phyloP scores from a whole-genome alignment of 192 early-diverging fungal species.

The Podochytrium sp. region DNA sequence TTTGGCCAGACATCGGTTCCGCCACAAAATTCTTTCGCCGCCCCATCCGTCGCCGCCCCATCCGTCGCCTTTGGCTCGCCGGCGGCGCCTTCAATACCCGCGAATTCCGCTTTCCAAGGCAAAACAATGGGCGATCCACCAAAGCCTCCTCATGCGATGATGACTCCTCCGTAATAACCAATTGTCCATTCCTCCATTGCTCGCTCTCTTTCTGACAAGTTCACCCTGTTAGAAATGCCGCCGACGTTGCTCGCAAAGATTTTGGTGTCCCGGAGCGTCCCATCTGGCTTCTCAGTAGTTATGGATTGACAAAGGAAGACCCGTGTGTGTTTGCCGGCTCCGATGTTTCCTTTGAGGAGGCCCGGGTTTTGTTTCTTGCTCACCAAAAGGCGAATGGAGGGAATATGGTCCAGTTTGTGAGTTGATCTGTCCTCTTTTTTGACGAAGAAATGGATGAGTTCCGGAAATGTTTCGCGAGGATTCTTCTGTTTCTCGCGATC shows the following conservation, averaged over 20 bases:
- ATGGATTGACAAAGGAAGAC: constrained; percentile 21
- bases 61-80: background rate
- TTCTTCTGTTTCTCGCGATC: too few relatives aligned
- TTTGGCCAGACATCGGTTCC: background rate
- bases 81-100: background rate
- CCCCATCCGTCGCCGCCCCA: background rate
- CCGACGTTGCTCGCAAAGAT: constrained; percentile 5
- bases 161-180: background rate
- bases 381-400: background rate
- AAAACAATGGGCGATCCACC: background rate
- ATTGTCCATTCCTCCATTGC: background rate
- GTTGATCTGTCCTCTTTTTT: too few relatives aligned
- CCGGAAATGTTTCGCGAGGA: too few relatives aligned
- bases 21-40: background rate
- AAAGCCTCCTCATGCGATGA: background rate
- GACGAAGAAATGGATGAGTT: too few relatives aligned
- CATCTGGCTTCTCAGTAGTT: constrained; percentile 3
- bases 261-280: constrained; percentile 3
- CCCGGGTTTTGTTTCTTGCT: constrained; percentile 1
- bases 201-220: background rate
- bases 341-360: constrained; percentile 19
- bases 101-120: background rate
- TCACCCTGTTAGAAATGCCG: background rate
- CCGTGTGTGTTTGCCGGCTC: constrained; percentile 8
- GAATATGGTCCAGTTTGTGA: too few relatives aligned